phyloP scores from a whole-genome alignment of 1,139 yeast species.

The Geotrichum histeridarum region DNA sequence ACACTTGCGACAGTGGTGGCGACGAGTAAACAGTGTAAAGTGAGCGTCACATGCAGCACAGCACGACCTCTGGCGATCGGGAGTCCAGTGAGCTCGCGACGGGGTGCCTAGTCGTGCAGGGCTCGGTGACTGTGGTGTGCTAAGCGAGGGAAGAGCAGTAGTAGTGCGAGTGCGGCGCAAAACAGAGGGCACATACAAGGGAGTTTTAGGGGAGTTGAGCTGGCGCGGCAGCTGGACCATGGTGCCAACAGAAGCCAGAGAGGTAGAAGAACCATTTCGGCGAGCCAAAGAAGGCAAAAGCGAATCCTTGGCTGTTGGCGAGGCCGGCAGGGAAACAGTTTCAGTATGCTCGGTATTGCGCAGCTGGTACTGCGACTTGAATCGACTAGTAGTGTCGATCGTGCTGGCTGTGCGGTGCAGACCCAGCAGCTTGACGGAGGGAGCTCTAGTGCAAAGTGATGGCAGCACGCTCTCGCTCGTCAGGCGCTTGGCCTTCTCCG shows the following conservation, averaged over 20 bases:
- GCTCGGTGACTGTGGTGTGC: background rate
- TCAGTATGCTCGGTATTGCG: background rate
- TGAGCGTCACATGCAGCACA: slow-evolving; percentile 59
- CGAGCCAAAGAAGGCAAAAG: background rate
- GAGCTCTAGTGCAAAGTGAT: slow-evolving; percentile 4
- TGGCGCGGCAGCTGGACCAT: slow-evolving; percentile 25
- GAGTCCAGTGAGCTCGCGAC: slow-evolving; percentile 77
- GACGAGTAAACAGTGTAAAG: slow-evolving; percentile 48
- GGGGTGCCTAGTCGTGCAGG: slow-evolving; percentile 22
- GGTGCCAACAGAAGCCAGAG: background rate
- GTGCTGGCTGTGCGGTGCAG: background rate
- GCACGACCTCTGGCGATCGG: slow-evolving; percentile 58
- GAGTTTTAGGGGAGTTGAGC: slow-evolving; percentile 57
- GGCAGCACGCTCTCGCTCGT: slow-evolving; percentile 14
- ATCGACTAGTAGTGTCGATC: background rate
- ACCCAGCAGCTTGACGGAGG: slow-evolving; percentile 7
- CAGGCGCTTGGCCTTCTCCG: slow-evolving; percentile 1
- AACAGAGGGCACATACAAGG: slow-evolving; percentile 87
- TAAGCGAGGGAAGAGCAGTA: background rate
- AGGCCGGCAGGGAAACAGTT: slow-evolving; percentile 1
- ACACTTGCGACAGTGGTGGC: slow-evolving; percentile 92
- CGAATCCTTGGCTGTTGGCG: background rate
- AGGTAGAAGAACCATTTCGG: background rate
- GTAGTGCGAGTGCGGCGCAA: slow-evolving; percentile 51
- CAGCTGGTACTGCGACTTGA: background rate